These are phyloP conservation scores for Diversispora eburnea DNA, from an alignment of 192 early-diverging fungal species.

Conservation along the genomic window DNA sequence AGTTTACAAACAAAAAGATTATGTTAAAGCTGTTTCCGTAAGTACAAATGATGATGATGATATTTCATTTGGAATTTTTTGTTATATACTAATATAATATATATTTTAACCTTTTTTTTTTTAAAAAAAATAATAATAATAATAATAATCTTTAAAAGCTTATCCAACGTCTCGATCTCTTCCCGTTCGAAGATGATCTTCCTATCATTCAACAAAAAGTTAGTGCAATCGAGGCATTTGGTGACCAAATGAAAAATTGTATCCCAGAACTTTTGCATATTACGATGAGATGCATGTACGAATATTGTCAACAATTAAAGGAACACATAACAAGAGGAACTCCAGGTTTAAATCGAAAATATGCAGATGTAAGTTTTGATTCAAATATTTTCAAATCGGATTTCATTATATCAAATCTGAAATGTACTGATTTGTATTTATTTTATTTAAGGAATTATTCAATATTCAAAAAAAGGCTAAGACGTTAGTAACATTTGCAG, in stretches of 20 bases:
- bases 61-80: conserved; percentile 28
- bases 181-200: conserved; percentile 63
- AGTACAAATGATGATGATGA: conserved; percentile 24
- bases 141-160: conserved; percentile 41
- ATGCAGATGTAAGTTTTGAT: conserved; percentile 8
- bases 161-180: conserved; percentile 57
- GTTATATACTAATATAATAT: conserved; percentile 37
- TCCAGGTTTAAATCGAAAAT: not conserved
- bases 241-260: conserved; percentile 67
- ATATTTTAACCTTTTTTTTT: conserved; percentile 51
- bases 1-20: conserved; percentile 20
- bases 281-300: conserved; percentile 64
- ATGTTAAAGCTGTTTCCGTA: conserved; percentile 14
- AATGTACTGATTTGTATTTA: not conserved
- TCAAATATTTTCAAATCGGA: not conserved
- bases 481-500: conserved; percentile 8
- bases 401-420: not conserved
- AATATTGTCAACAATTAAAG: conserved; percentile 56
- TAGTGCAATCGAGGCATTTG: conserved; percentile 60
- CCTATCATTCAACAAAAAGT: conserved; percentile 55
- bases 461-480: conserved; percentile 14
- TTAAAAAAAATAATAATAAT: no score
- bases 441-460: not conserved
- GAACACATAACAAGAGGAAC: not conserved
- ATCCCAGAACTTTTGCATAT: conserved; percentile 73